Conservation (phyloP, 441 rosid species). For the Gossypium trilobum region DNA sequence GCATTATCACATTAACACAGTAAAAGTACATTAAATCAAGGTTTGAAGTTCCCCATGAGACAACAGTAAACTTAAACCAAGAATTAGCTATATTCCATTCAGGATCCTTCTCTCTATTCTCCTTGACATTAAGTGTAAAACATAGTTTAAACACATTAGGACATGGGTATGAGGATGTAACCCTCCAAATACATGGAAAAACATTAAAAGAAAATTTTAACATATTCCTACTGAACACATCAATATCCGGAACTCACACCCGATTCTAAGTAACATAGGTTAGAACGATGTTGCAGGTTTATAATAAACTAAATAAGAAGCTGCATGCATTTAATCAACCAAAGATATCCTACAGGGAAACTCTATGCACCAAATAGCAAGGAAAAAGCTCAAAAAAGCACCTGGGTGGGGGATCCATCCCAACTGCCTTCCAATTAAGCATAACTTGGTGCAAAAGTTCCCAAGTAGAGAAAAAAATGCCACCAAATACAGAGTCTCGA, state of each 20-base stretch:
- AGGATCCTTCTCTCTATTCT: background rate
- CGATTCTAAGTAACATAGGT: background rate
- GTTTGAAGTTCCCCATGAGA: background rate
- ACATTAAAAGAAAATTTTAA: background rate
- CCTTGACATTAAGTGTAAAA: background rate
- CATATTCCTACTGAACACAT: background rate
- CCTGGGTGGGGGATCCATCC: slow-evolving; percentile 81
- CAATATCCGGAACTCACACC: background rate
- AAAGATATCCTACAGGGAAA: background rate
- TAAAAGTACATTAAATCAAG: background rate
- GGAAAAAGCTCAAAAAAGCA: slow-evolving; percentile 12
- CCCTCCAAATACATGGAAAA: background rate
- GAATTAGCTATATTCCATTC: background rate
- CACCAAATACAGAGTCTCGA: slow-evolving; percentile 64
- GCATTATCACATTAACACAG: background rate
- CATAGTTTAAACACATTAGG: background rate
- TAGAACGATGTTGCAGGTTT: background rate
- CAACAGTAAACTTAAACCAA: background rate
- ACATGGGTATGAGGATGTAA: background rate
- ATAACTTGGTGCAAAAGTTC: slow-evolving; percentile 59
- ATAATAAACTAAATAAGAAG: background rate
- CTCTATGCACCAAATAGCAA: background rate
- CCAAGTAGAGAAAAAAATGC: slow-evolving; percentile 79
- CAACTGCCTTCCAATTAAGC: slow-evolving; percentile 81
- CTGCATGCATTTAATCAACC: background rate